A percentile compares a stretch with the other conserved stretches of the same genome.
phyloP scores from a whole-genome alignment of 2,329 filamentous ascomycete genomes.

The Tricladium varicosporioides region DNA sequence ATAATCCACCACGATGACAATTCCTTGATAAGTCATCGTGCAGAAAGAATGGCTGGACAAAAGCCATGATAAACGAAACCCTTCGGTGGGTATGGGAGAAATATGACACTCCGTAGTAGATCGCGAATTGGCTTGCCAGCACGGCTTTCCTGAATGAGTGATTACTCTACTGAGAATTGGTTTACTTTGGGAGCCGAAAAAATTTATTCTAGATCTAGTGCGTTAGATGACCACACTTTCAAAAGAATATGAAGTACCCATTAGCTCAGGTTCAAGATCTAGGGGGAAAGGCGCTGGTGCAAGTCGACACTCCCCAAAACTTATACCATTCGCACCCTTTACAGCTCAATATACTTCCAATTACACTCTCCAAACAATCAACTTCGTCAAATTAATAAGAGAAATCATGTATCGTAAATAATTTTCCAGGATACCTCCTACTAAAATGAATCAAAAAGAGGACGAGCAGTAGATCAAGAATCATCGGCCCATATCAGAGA shows the following conservation, averaged over 20 bases:
- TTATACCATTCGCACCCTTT: too few species aligned
- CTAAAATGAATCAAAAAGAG: too few species aligned
- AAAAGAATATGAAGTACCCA: too few species aligned
- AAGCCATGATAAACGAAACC: neutral
- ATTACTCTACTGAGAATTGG: neutral
- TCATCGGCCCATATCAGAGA: neutral
- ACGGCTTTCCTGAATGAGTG: neutral
- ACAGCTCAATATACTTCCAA: too few species aligned
- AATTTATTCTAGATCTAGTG: too few species aligned
- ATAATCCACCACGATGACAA: neutral
- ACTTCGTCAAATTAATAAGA: too few species aligned
- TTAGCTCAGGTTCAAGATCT: too few species aligned
- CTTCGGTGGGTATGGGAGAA: neutral
- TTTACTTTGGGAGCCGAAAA: neutral
- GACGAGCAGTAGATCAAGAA: neutral
- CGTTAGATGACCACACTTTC: too few species aligned
- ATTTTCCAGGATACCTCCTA: neutral
- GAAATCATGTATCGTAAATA: neutral
- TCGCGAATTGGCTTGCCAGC: neutral
- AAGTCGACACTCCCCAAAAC: too few species aligned
- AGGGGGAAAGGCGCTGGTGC: too few species aligned
- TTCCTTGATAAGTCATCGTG: neutral
- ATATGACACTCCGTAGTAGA: neutral
- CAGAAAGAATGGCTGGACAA: neutral
- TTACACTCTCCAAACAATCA: too few species aligned